Evolutionary conservation across 1,139 yeast species (phyloP).

Genomic region (Wickerhamomyces sp.): DNA sequence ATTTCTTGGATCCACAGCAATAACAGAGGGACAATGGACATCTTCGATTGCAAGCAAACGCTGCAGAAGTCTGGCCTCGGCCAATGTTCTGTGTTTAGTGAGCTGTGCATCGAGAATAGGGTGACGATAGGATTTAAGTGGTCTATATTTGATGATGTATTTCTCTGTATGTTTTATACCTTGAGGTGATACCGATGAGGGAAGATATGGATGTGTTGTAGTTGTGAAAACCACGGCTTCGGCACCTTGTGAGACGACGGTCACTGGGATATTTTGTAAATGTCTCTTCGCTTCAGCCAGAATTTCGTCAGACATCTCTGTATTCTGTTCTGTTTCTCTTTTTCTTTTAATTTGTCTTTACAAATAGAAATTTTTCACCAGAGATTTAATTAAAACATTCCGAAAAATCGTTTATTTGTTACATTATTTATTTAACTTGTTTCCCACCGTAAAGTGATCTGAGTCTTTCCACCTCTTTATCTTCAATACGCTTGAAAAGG

Average conservation of each 20-base stretch:
- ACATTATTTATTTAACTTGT: slow-evolving; percentile 26
- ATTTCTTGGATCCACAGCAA: slow-evolving; percentile 67
- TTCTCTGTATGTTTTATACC: slow-evolving; percentile 25
- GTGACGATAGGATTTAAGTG: slow-evolving; percentile 86
- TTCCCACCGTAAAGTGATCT: slow-evolving; percentile 79
- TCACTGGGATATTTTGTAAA: slow-evolving; percentile 45
- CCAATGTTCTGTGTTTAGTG: slow-evolving; percentile 74
- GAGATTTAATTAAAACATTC: not conserved
- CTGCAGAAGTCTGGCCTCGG: slow-evolving; percentile 77
- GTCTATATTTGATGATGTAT: slow-evolving; percentile 79
- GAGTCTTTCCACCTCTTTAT: slow-evolving; percentile 84
- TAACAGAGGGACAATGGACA: slow-evolving; percentile 62
- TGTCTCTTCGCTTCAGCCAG: slow-evolving; percentile 36
- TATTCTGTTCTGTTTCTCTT: not conserved
- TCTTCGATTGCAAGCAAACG: slow-evolving; percentile 49
- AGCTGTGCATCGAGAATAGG: slow-evolving; percentile 72
- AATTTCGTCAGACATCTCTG: slow-evolving; percentile 30
- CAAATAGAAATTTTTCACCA: not conserved
- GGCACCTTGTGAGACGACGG: slow-evolving; percentile 85
- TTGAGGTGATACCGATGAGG: slow-evolving; percentile 22
- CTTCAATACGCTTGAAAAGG: slow-evolving; percentile 88
- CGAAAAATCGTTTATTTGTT: not conserved
- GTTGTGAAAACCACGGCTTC: slow-evolving; percentile 82
- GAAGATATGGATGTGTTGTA: slow-evolving; percentile 61
- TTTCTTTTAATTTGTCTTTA: not conserved